Evolutionary conservation across 1,284 basidiomycete species (phyloP).

Genomic region (Irpex rosettiformis): DNA sequence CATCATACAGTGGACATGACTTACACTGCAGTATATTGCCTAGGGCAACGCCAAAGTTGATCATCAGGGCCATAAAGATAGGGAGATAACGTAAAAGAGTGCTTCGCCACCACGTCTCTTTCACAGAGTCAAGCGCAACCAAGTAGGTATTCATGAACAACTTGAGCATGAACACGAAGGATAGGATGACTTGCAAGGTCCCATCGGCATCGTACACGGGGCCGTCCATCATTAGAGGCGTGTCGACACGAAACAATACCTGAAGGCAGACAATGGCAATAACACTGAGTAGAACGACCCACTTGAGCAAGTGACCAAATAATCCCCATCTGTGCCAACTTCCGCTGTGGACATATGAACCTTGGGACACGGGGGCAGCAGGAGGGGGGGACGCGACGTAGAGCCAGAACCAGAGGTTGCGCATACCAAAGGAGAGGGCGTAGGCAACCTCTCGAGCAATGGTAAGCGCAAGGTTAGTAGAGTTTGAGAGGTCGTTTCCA

Average conservation of each 20-base stretch:
- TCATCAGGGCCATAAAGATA: constrained; percentile 47
- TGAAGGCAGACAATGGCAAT: constrained; percentile 51
- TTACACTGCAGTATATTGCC: constrained; percentile 59
- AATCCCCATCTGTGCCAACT: constrained; percentile 64
- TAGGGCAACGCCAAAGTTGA: constrained; percentile 52
- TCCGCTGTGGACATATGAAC: constrained; percentile 42
- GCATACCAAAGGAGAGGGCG: constrained; percentile 52
- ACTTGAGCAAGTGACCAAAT: constrained; percentile 50
- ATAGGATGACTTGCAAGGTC: constrained; percentile 54
- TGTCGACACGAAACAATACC: constrained; percentile 40
- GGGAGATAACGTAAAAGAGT: constrained; percentile 48
- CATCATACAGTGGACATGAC: constrained; percentile 27
- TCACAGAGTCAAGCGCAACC: constrained; percentile 26
- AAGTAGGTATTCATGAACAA: constrained; percentile 55
- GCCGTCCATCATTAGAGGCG: constrained; percentile 39
- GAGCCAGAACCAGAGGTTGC: constrained; percentile 67
- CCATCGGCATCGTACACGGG: constrained; percentile 55
- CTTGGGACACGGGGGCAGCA: constrained; percentile 31
- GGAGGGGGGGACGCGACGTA: constrained; percentile 56
- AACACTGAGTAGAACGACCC: constrained; percentile 41
- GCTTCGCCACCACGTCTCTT: constrained; percentile 35
- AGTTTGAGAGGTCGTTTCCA: constrained; percentile 29
- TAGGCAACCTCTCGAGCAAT: constrained; percentile 58
- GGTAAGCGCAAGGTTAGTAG: constrained; percentile 37
- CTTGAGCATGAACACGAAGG: constrained; percentile 60